Evolutionary conservation across 2,329 filamentous ascomycete genomes (phyloP).

Genomic region (Didymella pinodella): DNA sequence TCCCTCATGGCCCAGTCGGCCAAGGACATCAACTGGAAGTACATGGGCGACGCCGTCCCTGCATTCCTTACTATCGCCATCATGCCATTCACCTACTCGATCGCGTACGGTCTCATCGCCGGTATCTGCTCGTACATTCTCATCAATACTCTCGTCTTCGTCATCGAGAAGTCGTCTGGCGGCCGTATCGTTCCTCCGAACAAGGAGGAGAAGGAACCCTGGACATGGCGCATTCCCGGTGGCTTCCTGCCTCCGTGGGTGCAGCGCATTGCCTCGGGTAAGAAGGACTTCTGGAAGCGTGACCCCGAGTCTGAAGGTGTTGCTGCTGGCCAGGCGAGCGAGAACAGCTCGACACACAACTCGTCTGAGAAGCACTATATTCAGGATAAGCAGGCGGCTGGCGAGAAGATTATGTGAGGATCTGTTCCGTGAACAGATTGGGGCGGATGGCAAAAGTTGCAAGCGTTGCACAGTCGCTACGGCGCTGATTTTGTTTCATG

Average conservation of each 20-base stretch:
- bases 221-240: constrained; percentile 79
- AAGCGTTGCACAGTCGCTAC: constrained; percentile 16
- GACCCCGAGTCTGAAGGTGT: constrained; percentile 40
- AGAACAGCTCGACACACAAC: constrained; percentile 35
- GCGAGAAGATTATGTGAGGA: constrained; percentile 23
- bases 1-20: constrained; percentile 83
- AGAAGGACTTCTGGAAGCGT: constrained; percentile 74
- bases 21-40: constrained; percentile 84
- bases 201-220: constrained; percentile 78
- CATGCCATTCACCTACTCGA: constrained; percentile 91
- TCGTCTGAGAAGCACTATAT: constrained; percentile 35
- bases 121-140: constrained; percentile 79
- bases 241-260: constrained; percentile 80
- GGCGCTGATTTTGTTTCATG: constrained; percentile 15
- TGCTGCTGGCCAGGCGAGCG: constrained; percentile 34
- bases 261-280: constrained; percentile 67
- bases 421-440: not conserved
- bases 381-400: constrained; percentile 33
- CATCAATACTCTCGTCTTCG: constrained; percentile 75
- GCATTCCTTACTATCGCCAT: constrained; percentile 83
- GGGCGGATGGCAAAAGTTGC: constrained; percentile 12
- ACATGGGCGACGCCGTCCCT: constrained; percentile 82
- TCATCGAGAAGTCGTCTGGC: constrained; percentile 70
- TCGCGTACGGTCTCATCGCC: constrained; percentile 84
- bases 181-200: constrained; percentile 78